Evolutionary conservation across 345 rosid genomes (phyloP).

Genomic region (Syzygium grande): DNA sequence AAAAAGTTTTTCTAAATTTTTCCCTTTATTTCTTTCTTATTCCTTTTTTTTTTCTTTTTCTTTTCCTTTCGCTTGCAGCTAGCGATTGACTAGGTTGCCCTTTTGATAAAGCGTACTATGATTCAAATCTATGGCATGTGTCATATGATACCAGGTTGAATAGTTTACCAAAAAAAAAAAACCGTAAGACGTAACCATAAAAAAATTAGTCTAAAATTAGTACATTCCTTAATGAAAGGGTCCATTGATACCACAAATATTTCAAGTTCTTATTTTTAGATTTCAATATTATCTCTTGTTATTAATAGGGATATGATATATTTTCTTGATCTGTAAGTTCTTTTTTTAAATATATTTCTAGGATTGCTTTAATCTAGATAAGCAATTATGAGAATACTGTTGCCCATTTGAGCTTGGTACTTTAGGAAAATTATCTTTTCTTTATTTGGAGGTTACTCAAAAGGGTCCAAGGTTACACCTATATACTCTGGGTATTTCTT

Average conservation of each 20-base stretch:
- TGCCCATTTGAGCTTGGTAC: not conserved
- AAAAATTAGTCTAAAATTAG: not conserved
- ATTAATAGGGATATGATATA: not conserved
- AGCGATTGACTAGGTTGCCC: not conserved
- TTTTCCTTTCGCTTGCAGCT: not conserved
- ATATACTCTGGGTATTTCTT: too few species aligned
- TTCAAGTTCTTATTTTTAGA: not conserved
- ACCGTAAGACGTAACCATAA: not conserved
- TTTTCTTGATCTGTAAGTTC: not conserved
- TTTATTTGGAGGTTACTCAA: not conserved
- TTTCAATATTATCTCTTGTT: not conserved
- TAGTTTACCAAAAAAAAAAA: not conserved
- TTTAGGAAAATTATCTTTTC: not conserved
- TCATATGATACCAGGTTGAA: not conserved
- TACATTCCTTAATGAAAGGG: not conserved
- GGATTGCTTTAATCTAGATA: not conserved
- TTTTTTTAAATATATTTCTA: not conserved
- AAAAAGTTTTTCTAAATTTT: not conserved
- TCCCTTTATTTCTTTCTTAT: not conserved
- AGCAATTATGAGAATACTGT: not conserved
- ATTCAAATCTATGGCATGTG: not conserved
- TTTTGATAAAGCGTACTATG: not conserved
- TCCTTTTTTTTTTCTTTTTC: not conserved
- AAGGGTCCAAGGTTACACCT: too few species aligned
- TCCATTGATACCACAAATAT: not conserved